A percentile compares a stretch with the other conserved stretches of the same genome.
phyloP scores from a whole-genome alignment of 176 grass and related monocot species.

The Musa acuminata region DNA sequence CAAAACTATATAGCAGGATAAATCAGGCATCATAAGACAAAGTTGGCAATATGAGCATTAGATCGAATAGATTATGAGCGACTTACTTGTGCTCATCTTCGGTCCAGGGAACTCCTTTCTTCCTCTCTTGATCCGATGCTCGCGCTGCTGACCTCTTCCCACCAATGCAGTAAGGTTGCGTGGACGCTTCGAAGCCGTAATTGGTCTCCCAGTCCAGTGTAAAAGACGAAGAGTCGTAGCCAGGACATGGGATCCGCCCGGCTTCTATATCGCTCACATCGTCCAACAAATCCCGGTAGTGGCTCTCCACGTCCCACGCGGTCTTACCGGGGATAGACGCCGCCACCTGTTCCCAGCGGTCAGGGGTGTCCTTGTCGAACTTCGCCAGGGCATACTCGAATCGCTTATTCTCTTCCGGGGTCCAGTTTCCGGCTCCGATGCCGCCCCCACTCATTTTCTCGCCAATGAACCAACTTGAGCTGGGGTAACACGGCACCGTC shows the following conservation, averaged over 20 bases:
- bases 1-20: background rate
- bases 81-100: conserved; percentile 25
- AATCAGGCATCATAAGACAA: background rate
- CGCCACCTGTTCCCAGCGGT: conserved; percentile 17
- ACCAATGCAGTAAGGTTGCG: conserved; percentile 2
- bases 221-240: conserved; percentile 1
- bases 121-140: conserved; percentile 17
- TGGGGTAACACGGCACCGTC: background rate
- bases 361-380: conserved; percentile 7
- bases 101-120: conserved; percentile 27
- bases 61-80: background rate
- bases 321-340: conserved; percentile 18
- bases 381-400: conserved; percentile 25
- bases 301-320: conserved; percentile 8
- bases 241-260: conserved; percentile 9
- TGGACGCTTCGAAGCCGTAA: background rate
- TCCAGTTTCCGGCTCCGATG: conserved; percentile 3
- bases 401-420: conserved; percentile 18
- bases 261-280: conserved; percentile 23
- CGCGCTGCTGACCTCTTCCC: conserved; percentile 1
- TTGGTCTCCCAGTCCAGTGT: background rate
- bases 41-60: background rate
- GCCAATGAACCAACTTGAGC: conserved; percentile 4
- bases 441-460: conserved; percentile 3
- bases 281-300: conserved; percentile 22